Conservation (phyloP, 1,284 basidiomycete species). For the Rhodotorula sp. region DNA sequence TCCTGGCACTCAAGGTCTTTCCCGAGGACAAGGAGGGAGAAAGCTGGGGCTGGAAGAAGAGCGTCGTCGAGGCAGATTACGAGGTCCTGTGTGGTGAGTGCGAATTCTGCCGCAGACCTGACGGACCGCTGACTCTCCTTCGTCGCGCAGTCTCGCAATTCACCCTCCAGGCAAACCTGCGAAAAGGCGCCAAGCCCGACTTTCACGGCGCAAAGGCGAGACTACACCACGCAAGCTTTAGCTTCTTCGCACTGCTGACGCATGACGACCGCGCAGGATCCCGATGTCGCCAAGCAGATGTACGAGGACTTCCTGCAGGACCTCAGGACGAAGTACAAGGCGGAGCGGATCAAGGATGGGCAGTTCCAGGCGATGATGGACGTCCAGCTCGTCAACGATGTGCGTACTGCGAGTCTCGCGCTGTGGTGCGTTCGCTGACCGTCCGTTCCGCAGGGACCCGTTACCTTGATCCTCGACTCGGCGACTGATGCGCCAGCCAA, state of each 20-base stretch:
- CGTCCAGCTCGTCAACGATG: constrained; percentile 41
- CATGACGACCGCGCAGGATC: constrained; percentile 1
- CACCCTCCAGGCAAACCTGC: constrained; percentile 36
- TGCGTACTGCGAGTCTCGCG: neutral
- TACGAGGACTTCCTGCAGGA: constrained; percentile 35
- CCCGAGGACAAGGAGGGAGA: constrained; percentile 28
- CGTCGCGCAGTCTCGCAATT: constrained; percentile 39
- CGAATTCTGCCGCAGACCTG: neutral
- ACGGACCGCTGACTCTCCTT: too few species aligned
- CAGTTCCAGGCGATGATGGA: constrained; percentile 43
- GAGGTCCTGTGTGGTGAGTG: constrained; percentile 37
- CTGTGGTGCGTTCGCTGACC: neutral
- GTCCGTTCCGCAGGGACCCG: constrained; percentile 32
- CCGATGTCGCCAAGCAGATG: constrained; percentile 34
- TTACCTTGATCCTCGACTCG: constrained; percentile 42
- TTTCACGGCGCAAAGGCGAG: constrained; percentile 42
- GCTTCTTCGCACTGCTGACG: neutral
- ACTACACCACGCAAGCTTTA: neutral
- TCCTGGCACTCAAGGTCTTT: constrained; percentile 30
- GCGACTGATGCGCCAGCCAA: constrained; percentile 20
- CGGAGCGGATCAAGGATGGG: constrained; percentile 36
- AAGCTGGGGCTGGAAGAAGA: constrained; percentile 38
- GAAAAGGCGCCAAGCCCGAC: constrained; percentile 42
- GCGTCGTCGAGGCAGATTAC: constrained; percentile 25
- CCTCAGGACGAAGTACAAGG: constrained; percentile 31